Conservation (phyloP, 257 asterid genomes). For the Solanum rostratum region DNA sequence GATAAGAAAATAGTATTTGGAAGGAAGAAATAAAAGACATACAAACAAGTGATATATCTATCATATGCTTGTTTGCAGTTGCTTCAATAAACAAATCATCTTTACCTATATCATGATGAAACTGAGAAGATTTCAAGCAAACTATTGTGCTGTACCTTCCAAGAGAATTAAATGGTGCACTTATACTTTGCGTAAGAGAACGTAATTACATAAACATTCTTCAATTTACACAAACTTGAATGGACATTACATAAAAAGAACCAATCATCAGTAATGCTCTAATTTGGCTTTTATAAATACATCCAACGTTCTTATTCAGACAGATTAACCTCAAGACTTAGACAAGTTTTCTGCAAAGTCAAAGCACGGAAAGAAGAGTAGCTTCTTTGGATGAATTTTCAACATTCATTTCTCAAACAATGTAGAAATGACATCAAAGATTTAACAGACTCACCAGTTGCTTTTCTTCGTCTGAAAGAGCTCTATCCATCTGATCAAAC, state of each 20-base stretch:
- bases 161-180: not conserved
- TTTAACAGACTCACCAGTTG: slow-evolving; percentile 42
- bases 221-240: not conserved
- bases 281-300: not conserved
- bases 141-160: not conserved
- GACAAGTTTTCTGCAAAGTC: not conserved
- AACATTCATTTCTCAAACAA: not conserved
- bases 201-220: not conserved
- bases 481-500: slow-evolving; percentile 63
- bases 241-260: not conserved
- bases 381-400: not conserved
- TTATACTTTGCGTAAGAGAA: not conserved
- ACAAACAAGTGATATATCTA: not conserved
- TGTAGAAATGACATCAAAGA: not conserved
- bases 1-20: not conserved
- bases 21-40: not conserved
- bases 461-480: slow-evolving; percentile 75
- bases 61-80: not conserved
- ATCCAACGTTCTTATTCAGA: not conserved
- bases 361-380: not conserved
- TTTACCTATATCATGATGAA: not conserved
- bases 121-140: not conserved
- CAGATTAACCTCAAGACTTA: not conserved
- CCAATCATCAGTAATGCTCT: not conserved
- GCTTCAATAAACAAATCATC: not conserved